phyloP scores from a whole-genome alignment of 345 rosid genomes.

The Melaleuca alternifolia region DNA sequence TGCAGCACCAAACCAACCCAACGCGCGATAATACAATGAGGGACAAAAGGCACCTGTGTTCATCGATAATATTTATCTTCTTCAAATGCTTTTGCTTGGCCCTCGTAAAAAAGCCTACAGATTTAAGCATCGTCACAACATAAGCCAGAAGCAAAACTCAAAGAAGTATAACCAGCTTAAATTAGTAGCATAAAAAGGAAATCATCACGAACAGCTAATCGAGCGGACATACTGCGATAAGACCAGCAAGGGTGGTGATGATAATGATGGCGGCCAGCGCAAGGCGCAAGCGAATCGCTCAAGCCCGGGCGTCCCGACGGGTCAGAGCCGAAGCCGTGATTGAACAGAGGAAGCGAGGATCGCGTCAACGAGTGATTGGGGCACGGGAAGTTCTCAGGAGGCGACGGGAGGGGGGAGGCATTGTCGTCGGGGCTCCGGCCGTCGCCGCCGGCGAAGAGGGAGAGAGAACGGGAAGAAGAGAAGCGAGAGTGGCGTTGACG shows the following conservation, averaged over 20 bases:
- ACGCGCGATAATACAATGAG: neutral
- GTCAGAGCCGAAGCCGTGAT: neutral
- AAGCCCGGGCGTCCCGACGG: neutral
- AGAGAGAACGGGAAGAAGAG: neutral
- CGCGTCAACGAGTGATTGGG: neutral
- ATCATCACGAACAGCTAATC: neutral
- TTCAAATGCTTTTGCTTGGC: slow-evolving; percentile 66
- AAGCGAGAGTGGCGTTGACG: slow-evolving; percentile 18
- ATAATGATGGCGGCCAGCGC: slow-evolving; percentile 6
- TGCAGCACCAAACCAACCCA: neutral
- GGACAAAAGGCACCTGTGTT: slow-evolving; percentile 44
- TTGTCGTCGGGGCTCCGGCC: neutral
- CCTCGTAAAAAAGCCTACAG: slow-evolving; percentile 57
- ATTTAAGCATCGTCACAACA: neutral
- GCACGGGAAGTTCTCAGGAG: neutral
- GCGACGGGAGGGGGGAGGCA: neutral
- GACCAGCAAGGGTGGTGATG: slow-evolving; percentile 8
- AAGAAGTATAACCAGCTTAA: neutral
- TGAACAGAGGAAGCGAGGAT: neutral
- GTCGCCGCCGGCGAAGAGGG: neutral
- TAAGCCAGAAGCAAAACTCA: neutral
- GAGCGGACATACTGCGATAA: slow-evolving; percentile 32
- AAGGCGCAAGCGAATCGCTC: neutral
- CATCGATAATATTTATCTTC: slow-evolving; percentile 64
- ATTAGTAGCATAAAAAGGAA: neutral